phyloP scores from a whole-genome alignment of 208 protist species.

The Leptomonas pyrrhocoris region DNA sequence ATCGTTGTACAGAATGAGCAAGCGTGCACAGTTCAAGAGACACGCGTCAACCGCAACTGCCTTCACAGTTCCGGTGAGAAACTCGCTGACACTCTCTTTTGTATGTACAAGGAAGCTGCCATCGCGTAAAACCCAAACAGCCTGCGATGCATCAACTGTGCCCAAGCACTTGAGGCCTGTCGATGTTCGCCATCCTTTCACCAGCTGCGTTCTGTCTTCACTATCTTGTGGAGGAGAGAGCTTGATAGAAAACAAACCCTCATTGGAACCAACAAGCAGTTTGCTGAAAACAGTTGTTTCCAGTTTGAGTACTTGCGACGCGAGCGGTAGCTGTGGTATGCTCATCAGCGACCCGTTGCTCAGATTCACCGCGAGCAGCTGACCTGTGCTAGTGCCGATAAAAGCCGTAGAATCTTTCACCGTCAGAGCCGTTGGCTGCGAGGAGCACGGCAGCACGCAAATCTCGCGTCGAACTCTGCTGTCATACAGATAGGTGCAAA shows the following conservation, averaged over 20 bases:
- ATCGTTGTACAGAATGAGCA: conserved; percentile 22
- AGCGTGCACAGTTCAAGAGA: conserved; percentile 6
- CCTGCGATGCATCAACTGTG: background rate
- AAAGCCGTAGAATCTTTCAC: conserved; percentile 10
- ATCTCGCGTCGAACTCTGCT: conserved; percentile 3
- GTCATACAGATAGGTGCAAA: conserved; percentile 21
- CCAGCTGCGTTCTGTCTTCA: background rate
- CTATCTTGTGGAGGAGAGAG: background rate
- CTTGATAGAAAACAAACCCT: conserved; percentile 8
- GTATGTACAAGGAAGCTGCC: conserved; percentile 19
- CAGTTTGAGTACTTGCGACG: background rate
- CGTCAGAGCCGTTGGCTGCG: background rate
- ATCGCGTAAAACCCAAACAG: conserved; percentile 24
- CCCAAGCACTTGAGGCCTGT: conserved; percentile 20
- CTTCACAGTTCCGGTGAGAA: background rate
- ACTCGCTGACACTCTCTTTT: conserved; percentile 2
- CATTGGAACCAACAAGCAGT: conserved; percentile 14
- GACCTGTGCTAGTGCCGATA: conserved; percentile 11
- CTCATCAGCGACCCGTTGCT: background rate
- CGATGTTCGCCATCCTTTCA: conserved; percentile 18
- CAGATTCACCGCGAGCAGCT: conserved; percentile 13
- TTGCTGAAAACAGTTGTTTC: background rate
- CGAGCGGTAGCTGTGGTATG: background rate
- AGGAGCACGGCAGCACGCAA: conserved; percentile 1
- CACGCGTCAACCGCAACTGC: conserved; percentile 20